Conservation (phyloP, 106 monocot species). For the Vanilla planifolia region DNA sequence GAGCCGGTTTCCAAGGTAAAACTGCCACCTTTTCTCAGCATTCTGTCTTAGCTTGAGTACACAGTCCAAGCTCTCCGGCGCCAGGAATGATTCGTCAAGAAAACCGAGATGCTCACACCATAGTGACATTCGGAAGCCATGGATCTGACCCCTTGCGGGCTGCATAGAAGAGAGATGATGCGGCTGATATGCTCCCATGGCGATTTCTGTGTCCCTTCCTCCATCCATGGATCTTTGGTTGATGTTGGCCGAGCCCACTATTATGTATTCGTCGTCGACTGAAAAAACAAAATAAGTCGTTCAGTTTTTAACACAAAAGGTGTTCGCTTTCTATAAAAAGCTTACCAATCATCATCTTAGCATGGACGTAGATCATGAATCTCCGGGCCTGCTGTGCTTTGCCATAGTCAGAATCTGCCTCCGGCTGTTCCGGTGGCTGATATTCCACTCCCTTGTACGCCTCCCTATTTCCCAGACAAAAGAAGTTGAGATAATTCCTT, state of each 20-base stretch:
- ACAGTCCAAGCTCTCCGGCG: slow-evolving; percentile 13
- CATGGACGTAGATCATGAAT: slow-evolving; percentile 80
- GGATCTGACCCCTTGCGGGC: slow-evolving; percentile 36
- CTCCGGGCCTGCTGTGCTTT: slow-evolving; percentile 45
- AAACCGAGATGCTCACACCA: slow-evolving; percentile 53
- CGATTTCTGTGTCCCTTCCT: slow-evolving; percentile 24
- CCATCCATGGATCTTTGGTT: slow-evolving; percentile 33
- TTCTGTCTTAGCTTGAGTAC: slow-evolving; percentile 13
- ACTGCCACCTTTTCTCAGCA: slow-evolving; percentile 9
- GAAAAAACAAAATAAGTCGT: neutral
- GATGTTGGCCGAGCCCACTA: slow-evolving; percentile 25
- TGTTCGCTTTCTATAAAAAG: neutral
- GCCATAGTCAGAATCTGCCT: slow-evolving; percentile 36
- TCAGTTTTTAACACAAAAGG: neutral
- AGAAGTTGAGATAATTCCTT: slow-evolving; percentile 59
- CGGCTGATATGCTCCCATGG: slow-evolving; percentile 27
- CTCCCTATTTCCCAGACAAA: slow-evolving; percentile 61
- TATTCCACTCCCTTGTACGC: slow-evolving; percentile 29
- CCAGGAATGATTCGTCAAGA: slow-evolving; percentile 9
- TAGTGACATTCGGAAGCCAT: slow-evolving; percentile 42
- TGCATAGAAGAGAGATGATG: slow-evolving; percentile 3
- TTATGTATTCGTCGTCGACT: slow-evolving; percentile 29
- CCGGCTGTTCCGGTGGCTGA: slow-evolving; percentile 27
- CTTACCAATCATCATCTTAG: slow-evolving; percentile 76
- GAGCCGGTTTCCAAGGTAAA: neutral